phyloP scores from a whole-genome alignment of 495 filamentous ascomycete genomes.

The Neurospora tetrasperma region DNA sequence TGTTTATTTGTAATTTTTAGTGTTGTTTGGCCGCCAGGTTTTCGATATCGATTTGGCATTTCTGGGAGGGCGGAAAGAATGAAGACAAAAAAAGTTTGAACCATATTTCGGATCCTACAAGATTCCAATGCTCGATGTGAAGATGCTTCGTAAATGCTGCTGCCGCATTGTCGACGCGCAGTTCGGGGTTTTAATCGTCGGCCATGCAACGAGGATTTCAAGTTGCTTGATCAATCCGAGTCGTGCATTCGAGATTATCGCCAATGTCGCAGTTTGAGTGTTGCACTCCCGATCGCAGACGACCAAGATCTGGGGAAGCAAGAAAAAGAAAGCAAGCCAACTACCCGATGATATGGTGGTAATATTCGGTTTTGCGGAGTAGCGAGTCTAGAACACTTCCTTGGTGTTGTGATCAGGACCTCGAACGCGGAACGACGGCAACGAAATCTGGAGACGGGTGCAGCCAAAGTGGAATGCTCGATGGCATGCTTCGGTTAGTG shows the following conservation, averaged over 20 bases:
- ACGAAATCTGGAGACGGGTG: not conserved
- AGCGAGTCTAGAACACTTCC: not conserved
- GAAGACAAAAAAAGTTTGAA: not conserved
- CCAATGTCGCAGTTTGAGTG: not conserved
- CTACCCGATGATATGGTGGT: not conserved
- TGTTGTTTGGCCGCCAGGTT: not conserved
- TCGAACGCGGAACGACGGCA: not conserved
- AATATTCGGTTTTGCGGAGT: not conserved
- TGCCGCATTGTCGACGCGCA: not conserved
- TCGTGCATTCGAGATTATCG: not conserved
- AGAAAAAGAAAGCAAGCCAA: not conserved
- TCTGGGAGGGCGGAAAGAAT: not conserved
- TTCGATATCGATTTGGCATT: not conserved
- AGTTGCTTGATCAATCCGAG: not conserved
- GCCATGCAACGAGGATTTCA: not conserved
- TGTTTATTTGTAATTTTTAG: not conserved
- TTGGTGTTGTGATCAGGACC: not conserved
- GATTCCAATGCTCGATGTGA: not conserved
- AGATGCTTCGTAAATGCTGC: not conserved
- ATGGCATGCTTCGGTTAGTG: not conserved
- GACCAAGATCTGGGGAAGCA: not conserved
- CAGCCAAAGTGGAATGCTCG: not conserved
- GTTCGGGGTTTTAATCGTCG: not conserved
- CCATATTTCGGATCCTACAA: not conserved
- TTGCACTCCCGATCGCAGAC: not conserved